A percentile compares a stretch with the other conserved stretches of the same genome.
phyloP scores from a whole-genome alignment of 2,329 filamentous ascomycete species.

The Colletotrichum eleusines region DNA sequence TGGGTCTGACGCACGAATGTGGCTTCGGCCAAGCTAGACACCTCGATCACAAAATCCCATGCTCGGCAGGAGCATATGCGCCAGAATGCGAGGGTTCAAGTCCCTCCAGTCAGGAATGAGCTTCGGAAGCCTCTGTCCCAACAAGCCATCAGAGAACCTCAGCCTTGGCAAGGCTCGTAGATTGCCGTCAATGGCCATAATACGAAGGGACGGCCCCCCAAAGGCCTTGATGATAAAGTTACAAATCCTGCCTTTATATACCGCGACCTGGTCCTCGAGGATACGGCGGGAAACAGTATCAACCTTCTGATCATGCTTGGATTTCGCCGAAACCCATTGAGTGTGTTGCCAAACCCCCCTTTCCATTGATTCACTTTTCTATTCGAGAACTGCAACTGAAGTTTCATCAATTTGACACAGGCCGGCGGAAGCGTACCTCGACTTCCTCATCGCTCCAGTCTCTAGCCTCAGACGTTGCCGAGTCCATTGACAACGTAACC shows the following conservation, averaged over 20 bases:
- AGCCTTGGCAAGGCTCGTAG: background rate
- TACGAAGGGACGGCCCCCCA: background rate
- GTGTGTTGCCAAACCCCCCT: constrained; percentile 10
- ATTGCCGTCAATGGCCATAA: background rate
- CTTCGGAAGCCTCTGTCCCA: constrained; percentile 22
- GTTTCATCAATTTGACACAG: background rate
- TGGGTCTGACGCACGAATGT: constrained; percentile 5
- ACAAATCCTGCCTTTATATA: constrained; percentile 1
- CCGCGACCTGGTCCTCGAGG: background rate
- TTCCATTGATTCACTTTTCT: background rate
- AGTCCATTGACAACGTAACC: constrained; percentile 20
- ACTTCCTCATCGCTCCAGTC: constrained; percentile 32
- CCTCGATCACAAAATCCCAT: constrained; percentile 1
- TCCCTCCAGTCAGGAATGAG: background rate
- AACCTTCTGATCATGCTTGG: constrained; percentile 32
- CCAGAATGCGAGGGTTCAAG: background rate
- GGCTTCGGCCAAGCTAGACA: background rate
- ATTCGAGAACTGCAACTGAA: constrained; percentile 7
- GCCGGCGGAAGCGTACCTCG: constrained; percentile 34
- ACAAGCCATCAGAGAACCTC: constrained; percentile 1
- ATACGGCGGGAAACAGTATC: background rate
- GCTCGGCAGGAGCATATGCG: constrained; percentile 19
- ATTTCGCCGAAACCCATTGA: constrained; percentile 38
- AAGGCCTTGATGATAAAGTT: no score
- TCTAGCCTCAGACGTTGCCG: constrained; percentile 1